Evolutionary conservation across 129 eudicot species (phyloP).

Genomic region (Arctium lappa): DNA sequence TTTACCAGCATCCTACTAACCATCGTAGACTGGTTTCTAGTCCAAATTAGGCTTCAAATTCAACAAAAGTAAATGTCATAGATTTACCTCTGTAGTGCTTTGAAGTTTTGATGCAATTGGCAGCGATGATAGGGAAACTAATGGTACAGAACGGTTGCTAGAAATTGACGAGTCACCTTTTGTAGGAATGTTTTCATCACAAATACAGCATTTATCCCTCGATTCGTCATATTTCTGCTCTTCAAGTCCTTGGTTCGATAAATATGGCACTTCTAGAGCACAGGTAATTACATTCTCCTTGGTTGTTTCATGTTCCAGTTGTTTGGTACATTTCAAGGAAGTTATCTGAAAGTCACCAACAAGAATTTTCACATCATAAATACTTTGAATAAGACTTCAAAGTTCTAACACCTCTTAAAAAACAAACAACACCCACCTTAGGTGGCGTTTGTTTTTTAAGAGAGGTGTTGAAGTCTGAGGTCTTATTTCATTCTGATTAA

Average conservation of each 20-base stretch:
- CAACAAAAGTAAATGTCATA: background rate
- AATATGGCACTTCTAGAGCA: constrained; percentile 29
- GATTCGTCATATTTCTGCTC: constrained; percentile 14
- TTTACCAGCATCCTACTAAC: background rate
- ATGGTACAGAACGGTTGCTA: constrained; percentile 8
- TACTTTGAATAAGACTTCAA: background rate
- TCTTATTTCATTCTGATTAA: no score
- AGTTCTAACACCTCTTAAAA: no score
- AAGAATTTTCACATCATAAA: background rate
- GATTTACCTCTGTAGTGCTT: constrained; percentile 10
- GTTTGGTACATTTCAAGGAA: constrained; percentile 39
- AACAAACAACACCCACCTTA: no score
- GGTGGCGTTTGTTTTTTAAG: no score
- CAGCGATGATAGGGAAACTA: constrained; percentile 2
- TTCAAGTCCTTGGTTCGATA: constrained; percentile 13
- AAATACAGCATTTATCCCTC: constrained; percentile 29
- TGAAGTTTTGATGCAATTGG: constrained; percentile 12
- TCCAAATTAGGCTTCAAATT: background rate
- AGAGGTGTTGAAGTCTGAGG: no score
- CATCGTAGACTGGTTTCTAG: background rate
- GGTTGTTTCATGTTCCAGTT: constrained; percentile 18
- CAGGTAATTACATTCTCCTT: constrained; percentile 25
- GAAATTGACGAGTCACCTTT: background rate
- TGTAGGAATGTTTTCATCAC: background rate
- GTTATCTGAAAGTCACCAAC: constrained; percentile 35